Conservation (phyloP, 768 basidiomycete genomes). For the Tulasnella sp. region DNA sequence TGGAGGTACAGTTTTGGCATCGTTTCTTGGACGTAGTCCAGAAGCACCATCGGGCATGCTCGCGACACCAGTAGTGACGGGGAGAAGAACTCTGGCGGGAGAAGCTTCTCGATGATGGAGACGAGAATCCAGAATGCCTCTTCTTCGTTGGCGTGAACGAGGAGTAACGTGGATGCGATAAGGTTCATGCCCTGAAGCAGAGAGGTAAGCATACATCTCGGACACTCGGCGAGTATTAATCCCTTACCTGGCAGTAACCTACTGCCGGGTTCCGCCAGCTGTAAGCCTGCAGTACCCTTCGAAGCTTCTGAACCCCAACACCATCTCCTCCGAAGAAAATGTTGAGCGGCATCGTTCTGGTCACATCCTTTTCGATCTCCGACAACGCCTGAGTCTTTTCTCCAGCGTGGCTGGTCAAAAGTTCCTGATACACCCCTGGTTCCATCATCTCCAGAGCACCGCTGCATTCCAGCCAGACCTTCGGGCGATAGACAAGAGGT, state of each 20-base stretch:
- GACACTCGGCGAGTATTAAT: not conserved
- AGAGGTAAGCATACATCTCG: not conserved
- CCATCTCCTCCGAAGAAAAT: conserved; percentile 98
- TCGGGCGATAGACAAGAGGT: conserved; percentile 82
- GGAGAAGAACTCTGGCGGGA: conserved; percentile 93
- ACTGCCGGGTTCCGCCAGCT: conserved; percentile 93
- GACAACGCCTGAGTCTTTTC: conserved; percentile 46
- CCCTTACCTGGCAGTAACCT: conserved; percentile 78
- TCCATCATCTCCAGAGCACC: conserved; percentile 90
- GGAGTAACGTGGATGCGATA: conserved; percentile 88
- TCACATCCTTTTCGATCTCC: conserved; percentile 97
- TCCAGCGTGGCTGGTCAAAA: conserved; percentile 55
- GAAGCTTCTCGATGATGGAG: conserved; percentile 83
- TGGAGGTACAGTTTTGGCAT: conserved; percentile 77
- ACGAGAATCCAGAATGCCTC: conserved; percentile 95
- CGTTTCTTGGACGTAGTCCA: conserved; percentile 81
- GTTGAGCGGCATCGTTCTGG: conserved; percentile 87
- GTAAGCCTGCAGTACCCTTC: conserved; percentile 88
- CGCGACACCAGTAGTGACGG: conserved; percentile 89
- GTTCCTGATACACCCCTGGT: conserved; percentile 85
- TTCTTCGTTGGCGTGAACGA: conserved; percentile 94
- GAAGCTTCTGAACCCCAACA: conserved; percentile 87
- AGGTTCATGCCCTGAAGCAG: conserved; percentile 75
- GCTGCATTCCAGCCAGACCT: conserved; percentile 92
- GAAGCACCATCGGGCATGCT: conserved; percentile 90